Evolutionary conservation across 176 grass and related monocot genomes (phyloP).

Genomic region (Raddia distichophylla): DNA sequence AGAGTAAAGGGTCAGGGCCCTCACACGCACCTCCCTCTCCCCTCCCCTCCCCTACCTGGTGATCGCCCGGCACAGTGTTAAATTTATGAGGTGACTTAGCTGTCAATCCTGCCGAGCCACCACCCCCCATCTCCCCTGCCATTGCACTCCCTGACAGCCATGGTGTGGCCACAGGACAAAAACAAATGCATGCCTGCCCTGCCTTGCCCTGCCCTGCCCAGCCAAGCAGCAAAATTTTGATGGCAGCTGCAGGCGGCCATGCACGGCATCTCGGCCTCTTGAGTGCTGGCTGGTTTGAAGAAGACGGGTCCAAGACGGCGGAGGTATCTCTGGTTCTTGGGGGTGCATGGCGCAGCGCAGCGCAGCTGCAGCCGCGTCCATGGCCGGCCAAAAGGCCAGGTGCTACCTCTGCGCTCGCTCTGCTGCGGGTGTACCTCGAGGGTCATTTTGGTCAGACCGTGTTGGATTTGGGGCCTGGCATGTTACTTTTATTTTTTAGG

Average conservation of each 20-base stretch:
- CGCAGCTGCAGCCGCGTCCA: background rate
- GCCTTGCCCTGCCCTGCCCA: background rate
- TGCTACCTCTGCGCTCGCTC: conserved; percentile 29
- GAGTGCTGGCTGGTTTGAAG: background rate
- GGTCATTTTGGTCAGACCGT: conserved; percentile 20
- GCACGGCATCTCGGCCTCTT: background rate
- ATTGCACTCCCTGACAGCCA: background rate
- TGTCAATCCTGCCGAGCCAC: conserved; percentile 37
- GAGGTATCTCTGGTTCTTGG: conserved; percentile 11
- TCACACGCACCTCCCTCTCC: conserved; percentile 33
- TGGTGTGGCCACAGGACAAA: conserved; percentile 36
- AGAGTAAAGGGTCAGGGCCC: background rate
- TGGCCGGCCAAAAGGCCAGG: conserved; percentile 1
- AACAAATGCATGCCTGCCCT: conserved; percentile 16
- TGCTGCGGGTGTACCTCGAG: background rate
- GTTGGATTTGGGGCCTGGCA: conserved; percentile 3
- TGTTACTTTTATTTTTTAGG: background rate
- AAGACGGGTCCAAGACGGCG: background rate
- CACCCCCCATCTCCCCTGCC: background rate
- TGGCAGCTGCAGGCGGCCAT: conserved; percentile 4
- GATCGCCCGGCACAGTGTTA: conserved; percentile 29
- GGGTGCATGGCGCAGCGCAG: background rate
- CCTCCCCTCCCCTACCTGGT: conserved; percentile 19
- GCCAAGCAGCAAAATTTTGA: conserved; percentile 22
- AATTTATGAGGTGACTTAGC: conserved; percentile 54